A percentile compares a stretch with the other conserved stretches of the same genome.
Evolutionary conservation across 306 rosid genomes (phyloP).

Genomic region (Prunus mume): DNA sequence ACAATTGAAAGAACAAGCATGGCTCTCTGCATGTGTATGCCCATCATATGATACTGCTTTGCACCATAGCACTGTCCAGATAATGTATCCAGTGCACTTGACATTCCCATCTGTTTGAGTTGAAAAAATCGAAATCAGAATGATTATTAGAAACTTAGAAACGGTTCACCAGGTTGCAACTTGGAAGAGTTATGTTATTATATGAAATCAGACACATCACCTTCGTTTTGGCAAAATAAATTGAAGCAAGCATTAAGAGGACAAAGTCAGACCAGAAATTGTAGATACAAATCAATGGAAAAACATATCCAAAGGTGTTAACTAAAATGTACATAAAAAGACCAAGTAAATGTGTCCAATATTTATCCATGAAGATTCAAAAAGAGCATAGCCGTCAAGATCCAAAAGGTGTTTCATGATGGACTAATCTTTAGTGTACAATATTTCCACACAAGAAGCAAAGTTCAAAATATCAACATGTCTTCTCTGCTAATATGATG

Average conservation of each 20-base stretch:
- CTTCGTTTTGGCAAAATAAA: too few relatives aligned
- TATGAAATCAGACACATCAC: too few relatives aligned
- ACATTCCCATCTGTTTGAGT: constrained; percentile 57
- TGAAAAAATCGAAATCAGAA: background rate
- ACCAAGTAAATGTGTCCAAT: background rate
- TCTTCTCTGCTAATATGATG: too few relatives aligned
- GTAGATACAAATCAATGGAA: too few relatives aligned
- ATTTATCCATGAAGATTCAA: background rate
- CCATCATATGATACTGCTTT: constrained; percentile 53
- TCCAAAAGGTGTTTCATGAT: background rate
- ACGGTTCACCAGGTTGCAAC: background rate
- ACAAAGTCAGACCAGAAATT: too few relatives aligned
- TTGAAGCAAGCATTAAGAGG: too few relatives aligned
- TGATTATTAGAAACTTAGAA: background rate
- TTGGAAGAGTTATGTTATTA: too few relatives aligned
- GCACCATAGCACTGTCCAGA: constrained; percentile 87
- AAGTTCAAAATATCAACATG: too few relatives aligned
- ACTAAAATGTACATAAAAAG: background rate
- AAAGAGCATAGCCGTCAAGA: too few relatives aligned
- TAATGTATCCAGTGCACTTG: constrained; percentile 70
- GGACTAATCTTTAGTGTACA: too few relatives aligned
- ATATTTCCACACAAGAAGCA: too few relatives aligned
- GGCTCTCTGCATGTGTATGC: constrained; percentile 63
- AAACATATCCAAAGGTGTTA: too few relatives aligned
- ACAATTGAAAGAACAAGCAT: constrained; percentile 43